These are phyloP conservation scores for Raddia guianensis DNA, from an alignment of 176 grass and related monocot species.

Conservation along the genomic window DNA sequence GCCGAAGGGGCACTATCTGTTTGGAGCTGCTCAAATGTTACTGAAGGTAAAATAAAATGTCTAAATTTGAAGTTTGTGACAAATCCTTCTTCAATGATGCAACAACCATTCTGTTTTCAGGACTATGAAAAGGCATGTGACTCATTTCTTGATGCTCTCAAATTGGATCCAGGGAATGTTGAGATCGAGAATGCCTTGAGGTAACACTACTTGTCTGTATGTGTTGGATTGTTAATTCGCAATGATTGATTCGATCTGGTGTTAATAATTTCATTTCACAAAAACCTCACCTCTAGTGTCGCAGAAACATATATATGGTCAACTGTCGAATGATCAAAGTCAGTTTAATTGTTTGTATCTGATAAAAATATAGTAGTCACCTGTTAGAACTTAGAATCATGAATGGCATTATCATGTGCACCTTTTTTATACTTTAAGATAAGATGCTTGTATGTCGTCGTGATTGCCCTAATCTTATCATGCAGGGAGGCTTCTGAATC, in stretches of 20 bases:
- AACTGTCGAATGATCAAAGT: too few species aligned
- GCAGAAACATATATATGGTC: neutral
- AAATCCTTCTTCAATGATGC: slow-evolving; percentile 18
- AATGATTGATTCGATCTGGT: neutral
- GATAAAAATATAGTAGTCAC: neutral
- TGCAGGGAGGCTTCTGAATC: slow-evolving; percentile 28
- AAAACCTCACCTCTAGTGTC: neutral
- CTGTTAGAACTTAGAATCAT: too few species aligned
- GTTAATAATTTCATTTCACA: neutral
- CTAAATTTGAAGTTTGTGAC: neutral
- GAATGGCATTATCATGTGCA: too few species aligned
- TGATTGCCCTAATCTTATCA: neutral
- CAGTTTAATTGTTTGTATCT: too few species aligned
- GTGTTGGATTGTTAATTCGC: neutral
- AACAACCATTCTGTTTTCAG: slow-evolving; percentile 23
- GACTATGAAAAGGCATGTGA: slow-evolving; percentile 48
- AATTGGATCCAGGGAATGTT: slow-evolving; percentile 34
- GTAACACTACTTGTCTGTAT: neutral
- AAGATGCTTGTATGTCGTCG: neutral
- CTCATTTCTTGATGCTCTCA: slow-evolving; percentile 46
- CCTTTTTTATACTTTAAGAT: too few species aligned
- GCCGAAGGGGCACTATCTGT: slow-evolving; percentile 46
- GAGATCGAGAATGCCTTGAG: slow-evolving; percentile 35
- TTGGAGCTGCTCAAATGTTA: slow-evolving; percentile 52
- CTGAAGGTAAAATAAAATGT: slow-evolving; percentile 36